phyloP scores from a whole-genome alignment of 441 rosid genomes.

The Pelargonium fulgidum region DNA sequence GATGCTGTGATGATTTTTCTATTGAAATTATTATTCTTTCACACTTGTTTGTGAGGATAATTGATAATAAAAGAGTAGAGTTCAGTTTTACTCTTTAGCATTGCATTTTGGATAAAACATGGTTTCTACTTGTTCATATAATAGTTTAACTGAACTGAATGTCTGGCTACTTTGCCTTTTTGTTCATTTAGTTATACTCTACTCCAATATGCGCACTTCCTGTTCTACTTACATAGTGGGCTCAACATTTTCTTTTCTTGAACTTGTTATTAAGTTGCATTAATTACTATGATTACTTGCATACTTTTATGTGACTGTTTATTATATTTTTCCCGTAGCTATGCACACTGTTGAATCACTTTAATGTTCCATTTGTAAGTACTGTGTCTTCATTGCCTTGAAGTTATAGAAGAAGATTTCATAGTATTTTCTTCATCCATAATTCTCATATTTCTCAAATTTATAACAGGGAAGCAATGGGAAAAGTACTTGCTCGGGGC shows the following conservation, averaged over 20 bases:
- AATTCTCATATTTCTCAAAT: neutral
- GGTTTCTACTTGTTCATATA: neutral
- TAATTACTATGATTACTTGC: neutral
- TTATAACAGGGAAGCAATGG: conserved; percentile 90
- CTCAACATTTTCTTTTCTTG: too few relatives aligned
- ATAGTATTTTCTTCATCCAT: neutral
- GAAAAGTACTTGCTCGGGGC: conserved; percentile 85
- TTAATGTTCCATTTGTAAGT: neutral
- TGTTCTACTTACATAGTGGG: too few relatives aligned
- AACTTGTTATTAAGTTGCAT: too few relatives aligned
- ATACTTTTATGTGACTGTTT: neutral
- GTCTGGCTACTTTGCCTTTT: too few relatives aligned
- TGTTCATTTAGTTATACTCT: neutral
- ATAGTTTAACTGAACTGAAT: neutral
- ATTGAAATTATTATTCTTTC: too few relatives aligned
- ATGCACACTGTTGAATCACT: neutral
- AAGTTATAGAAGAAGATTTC: neutral
- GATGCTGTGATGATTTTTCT: neutral
- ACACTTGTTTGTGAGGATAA: too few relatives aligned
- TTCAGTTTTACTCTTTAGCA: neutral
- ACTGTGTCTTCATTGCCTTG: neutral
- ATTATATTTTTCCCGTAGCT: neutral
- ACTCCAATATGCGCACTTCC: too few relatives aligned
- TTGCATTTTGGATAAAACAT: neutral
- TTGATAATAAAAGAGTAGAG: too few relatives aligned